Conservation (phyloP, 2,329 filamentous ascomycete genomes). For the Bipolaris gigantea region DNA sequence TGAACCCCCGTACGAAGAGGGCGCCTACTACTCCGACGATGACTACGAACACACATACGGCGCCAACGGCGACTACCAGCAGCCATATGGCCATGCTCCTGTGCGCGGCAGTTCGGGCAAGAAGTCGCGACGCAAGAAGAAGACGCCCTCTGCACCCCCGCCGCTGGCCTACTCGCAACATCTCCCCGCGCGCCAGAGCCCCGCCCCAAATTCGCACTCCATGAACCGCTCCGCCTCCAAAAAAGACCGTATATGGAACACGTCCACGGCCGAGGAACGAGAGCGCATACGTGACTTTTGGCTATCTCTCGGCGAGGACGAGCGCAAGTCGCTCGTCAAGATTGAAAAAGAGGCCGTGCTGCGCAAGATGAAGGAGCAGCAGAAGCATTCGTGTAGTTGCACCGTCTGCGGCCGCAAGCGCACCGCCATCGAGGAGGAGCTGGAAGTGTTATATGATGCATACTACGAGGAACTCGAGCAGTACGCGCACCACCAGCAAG, state of each 20-base stretch:
- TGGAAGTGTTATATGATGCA: conserved; percentile 96
- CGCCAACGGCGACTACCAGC: conserved; percentile 37
- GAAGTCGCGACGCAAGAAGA: conserved; percentile 73
- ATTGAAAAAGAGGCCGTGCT: conserved; percentile 98
- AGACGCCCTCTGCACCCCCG: conserved; percentile 46
- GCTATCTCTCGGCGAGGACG: conserved; percentile 90
- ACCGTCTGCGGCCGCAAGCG: conserved; percentile 95
- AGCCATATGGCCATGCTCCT: conserved; percentile 29
- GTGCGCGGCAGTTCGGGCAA: conserved; percentile 27
- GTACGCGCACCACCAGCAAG: conserved; percentile 84
- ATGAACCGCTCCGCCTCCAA: conserved; percentile 51
- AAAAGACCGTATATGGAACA: conserved; percentile 96
- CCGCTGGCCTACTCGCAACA: conserved; percentile 37
- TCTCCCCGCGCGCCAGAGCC: conserved; percentile 39
- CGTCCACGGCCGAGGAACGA: conserved; percentile 87
- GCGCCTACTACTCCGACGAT: conserved; percentile 49
- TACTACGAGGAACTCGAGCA: conserved; percentile 98
- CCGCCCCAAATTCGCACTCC: conserved; percentile 50
- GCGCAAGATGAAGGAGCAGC: conserved; percentile 99
- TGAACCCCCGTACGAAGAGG: conserved; percentile 41
- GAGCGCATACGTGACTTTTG: conserved; percentile 98
- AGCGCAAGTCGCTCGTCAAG: conserved; percentile 92
- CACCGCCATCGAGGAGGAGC: conserved; percentile 94
- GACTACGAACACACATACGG: conserved; percentile 40
- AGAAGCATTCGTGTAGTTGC: conserved; percentile 98